Conservation (phyloP, 345 rosid species). For the Euclidium syriacum region DNA sequence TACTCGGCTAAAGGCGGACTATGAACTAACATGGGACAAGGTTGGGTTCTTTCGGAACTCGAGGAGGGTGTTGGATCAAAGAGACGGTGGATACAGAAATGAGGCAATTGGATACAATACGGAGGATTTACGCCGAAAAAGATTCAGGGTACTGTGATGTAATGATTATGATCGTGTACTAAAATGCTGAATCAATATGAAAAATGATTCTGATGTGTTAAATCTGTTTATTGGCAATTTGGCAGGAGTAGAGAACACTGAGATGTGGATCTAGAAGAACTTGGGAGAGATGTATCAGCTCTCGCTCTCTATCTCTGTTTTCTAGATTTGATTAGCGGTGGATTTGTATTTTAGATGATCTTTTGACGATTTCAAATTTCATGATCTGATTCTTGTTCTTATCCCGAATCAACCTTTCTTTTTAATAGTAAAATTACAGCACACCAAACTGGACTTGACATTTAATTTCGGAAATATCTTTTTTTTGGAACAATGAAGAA, state of each 20-base stretch:
- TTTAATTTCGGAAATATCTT: not conserved
- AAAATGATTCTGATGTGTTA: not conserved
- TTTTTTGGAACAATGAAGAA: too few relatives aligned
- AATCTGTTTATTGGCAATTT: slow-evolving; percentile 14
- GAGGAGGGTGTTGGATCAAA: slow-evolving; percentile 34
- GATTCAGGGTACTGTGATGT: slow-evolving; percentile 76
- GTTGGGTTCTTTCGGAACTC: slow-evolving; percentile 60
- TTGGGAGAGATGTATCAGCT: not conserved
- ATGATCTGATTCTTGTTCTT: slow-evolving; percentile 1
- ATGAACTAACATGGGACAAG: slow-evolving; percentile 77
- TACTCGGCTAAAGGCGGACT: slow-evolving; percentile 70
- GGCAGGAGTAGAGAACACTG: slow-evolving; percentile 22
- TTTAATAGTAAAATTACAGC: too few relatives aligned
- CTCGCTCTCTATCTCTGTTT: not conserved
- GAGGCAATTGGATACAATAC: slow-evolving; percentile 40
- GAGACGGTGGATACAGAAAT: slow-evolving; percentile 32
- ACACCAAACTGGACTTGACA: not conserved
- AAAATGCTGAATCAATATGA: not conserved
- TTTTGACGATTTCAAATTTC: slow-evolving; percentile 4
- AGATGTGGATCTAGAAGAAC: not conserved
- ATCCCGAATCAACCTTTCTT: not conserved
- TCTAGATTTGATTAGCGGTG: not conserved
- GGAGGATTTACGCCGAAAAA: slow-evolving; percentile 60
- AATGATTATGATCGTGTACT: not conserved
- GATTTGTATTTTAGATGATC: slow-evolving; percentile 4